Conservation (phyloP, 176 grass and related monocot genomes). For the Bromus sterilis region DNA sequence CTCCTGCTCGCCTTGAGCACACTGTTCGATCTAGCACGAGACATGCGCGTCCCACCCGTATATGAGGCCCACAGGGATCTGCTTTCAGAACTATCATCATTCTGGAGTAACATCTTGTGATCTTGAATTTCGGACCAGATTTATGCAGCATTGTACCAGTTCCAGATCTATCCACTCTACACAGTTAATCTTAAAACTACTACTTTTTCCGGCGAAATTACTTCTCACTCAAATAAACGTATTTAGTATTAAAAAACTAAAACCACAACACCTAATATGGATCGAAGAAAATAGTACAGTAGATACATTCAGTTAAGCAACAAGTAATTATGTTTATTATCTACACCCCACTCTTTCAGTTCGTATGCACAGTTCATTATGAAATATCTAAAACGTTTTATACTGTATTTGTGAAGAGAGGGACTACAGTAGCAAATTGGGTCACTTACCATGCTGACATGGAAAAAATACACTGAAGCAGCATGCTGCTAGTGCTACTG, state of each 20-base stretch:
- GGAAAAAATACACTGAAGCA: not conserved
- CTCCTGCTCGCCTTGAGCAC: not conserved
- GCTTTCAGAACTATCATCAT: not conserved
- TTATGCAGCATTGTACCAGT: not conserved
- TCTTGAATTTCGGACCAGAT: not conserved
- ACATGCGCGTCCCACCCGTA: not conserved
- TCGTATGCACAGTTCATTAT: too few species aligned
- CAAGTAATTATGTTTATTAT: too few species aligned
- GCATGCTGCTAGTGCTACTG: not conserved
- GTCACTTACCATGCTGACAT: not conserved
- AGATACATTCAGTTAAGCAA: too few species aligned
- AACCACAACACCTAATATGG: too few species aligned
- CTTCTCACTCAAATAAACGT: too few species aligned
- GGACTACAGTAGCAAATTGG: too few species aligned
- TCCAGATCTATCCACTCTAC: not conserved
- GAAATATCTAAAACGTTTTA: too few species aligned
- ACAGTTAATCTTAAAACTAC: not conserved
- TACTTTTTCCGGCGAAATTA: too few species aligned
- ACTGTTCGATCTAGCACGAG: conserved; percentile 21
- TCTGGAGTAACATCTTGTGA: not conserved
- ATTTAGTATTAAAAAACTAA: too few species aligned
- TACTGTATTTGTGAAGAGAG: too few species aligned
- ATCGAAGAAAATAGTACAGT: too few species aligned
- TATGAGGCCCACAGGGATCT: not conserved
- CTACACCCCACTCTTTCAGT: too few species aligned